Evolutionary conservation across 371 early-diverging fungal species (phyloP).

Genomic region (Agmasoma carcini): DNA sequence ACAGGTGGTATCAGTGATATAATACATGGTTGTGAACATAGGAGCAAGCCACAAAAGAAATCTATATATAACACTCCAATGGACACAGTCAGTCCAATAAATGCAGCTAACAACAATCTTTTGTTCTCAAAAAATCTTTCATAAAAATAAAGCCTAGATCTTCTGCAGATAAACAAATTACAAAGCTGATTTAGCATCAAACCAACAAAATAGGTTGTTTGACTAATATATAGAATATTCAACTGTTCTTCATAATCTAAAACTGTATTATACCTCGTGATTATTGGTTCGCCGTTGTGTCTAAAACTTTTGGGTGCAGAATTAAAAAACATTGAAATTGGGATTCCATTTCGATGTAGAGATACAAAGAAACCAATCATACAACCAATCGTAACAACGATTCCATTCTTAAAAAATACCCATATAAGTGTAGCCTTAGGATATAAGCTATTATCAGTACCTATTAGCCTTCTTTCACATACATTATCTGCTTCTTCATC

Average conservation of each 20-base stretch:
- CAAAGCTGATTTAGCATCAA: slow-evolving; percentile 69
- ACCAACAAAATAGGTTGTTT: slow-evolving; percentile 62
- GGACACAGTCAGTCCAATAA: slow-evolving; percentile 1
- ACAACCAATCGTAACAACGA: slow-evolving; percentile 62
- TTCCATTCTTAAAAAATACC: slow-evolving; percentile 68
- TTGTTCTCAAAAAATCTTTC: slow-evolving; percentile 52
- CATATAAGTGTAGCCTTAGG: slow-evolving; percentile 57
- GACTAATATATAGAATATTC: slow-evolving; percentile 58
- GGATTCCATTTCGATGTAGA: slow-evolving; percentile 50
- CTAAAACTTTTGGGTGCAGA: slow-evolving; percentile 54
- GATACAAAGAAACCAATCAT: slow-evolving; percentile 63
- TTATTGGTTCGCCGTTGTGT: slow-evolving; percentile 47
- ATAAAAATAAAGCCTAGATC: slow-evolving; percentile 60
- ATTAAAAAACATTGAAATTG: slow-evolving; percentile 56
- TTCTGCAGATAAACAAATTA: slow-evolving; percentile 77
- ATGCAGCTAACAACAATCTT: not conserved
- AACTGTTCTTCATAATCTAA: slow-evolving; percentile 55
- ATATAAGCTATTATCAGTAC: not conserved
- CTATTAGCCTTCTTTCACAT: not conserved
- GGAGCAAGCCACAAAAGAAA: slow-evolving; percentile 11
- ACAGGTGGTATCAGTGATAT: not conserved
- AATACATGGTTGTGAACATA: not conserved
- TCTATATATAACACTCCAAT: not conserved
- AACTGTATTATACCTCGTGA: slow-evolving; percentile 38
- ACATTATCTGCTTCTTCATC: not conserved